Evolutionary conservation across 1,139 yeast genomes (phyloP).

Genomic region (Taphrina pruni): DNA sequence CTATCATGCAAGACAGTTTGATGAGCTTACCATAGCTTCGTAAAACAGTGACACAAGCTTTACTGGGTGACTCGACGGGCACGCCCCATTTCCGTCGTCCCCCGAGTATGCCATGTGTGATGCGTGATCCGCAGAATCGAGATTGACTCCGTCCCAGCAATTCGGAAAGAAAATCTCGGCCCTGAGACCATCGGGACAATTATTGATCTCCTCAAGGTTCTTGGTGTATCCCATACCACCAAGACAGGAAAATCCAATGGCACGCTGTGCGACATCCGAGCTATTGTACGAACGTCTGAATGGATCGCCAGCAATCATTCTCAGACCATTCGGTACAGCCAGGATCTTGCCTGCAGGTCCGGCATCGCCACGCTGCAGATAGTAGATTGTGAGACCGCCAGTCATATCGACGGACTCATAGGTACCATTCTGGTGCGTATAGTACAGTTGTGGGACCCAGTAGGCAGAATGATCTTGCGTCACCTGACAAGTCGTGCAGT

Average conservation of each 20-base stretch:
- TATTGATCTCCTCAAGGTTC: slow-evolving; percentile 13
- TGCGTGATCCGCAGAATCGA: slow-evolving; percentile 41
- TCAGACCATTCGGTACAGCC: slow-evolving; percentile 40
- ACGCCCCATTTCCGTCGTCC: slow-evolving; percentile 38
- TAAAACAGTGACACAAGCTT: slow-evolving; percentile 36
- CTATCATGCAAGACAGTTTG: not conserved
- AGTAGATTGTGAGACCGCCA: slow-evolving; percentile 38
- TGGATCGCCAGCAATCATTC: slow-evolving; percentile 40
- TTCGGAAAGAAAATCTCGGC: slow-evolving; percentile 43
- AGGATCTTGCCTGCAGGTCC: slow-evolving; percentile 37
- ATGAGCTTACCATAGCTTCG: slow-evolving; percentile 32
- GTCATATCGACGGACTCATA: slow-evolving; percentile 32
- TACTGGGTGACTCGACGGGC: slow-evolving; percentile 41
- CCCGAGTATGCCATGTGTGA: slow-evolving; percentile 43
- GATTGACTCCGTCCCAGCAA: slow-evolving; percentile 44
- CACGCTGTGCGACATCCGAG: slow-evolving; percentile 32
- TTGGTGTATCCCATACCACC: slow-evolving; percentile 35
- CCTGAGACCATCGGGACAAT: slow-evolving; percentile 43
- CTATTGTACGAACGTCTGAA: slow-evolving; percentile 28
- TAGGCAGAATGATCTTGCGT: slow-evolving; percentile 40
- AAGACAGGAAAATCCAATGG: slow-evolving; percentile 41
- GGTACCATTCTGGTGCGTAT: slow-evolving; percentile 31
- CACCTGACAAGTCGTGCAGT: slow-evolving; percentile 41
- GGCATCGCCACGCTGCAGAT: slow-evolving; percentile 38
- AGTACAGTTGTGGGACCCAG: slow-evolving; percentile 42